A percentile compares a stretch with the other conserved stretches of the same genome.
phyloP scores from a whole-genome alignment of 257 asterid species.

The Plantago ovata region DNA sequence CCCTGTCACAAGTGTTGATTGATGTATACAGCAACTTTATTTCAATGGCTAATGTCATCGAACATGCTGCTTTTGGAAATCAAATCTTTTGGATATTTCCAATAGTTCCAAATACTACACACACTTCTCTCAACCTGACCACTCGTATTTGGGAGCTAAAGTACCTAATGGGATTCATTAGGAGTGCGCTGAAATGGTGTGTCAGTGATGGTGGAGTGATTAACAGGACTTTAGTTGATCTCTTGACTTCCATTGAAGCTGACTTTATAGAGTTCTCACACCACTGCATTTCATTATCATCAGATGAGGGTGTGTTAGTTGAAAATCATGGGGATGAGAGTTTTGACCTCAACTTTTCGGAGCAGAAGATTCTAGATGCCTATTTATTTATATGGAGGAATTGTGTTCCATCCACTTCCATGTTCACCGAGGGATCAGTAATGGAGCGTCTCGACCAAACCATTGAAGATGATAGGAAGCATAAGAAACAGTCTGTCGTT shows the following conservation, averaged over 20 bases:
- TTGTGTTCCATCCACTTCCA: background rate
- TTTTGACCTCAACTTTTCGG: background rate
- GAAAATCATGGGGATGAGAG: background rate
- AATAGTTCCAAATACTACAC: too few relatives aligned
- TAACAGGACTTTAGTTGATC: background rate
- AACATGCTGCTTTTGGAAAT: background rate
- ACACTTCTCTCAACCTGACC: too few relatives aligned
- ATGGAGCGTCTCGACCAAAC: background rate
- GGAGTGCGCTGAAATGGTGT: conserved; percentile 5
- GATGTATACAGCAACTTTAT: background rate
- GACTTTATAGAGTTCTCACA: background rate
- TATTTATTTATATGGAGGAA: background rate
- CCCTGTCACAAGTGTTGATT: background rate
- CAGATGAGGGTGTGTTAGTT: too few relatives aligned
- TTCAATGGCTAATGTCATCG: background rate
- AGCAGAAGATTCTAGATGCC: background rate
- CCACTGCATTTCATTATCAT: too few relatives aligned
- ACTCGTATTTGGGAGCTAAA: too few relatives aligned
- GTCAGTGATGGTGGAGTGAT: background rate
- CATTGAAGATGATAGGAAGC: background rate
- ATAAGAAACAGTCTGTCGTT: background rate
- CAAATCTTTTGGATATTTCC: too few relatives aligned
- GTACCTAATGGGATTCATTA: background rate
- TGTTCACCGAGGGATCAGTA: background rate
- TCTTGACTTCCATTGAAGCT: background rate